Conservation (phyloP, 108 stramenopile genomes). For the Aurantiochytrium sp. region DNA sequence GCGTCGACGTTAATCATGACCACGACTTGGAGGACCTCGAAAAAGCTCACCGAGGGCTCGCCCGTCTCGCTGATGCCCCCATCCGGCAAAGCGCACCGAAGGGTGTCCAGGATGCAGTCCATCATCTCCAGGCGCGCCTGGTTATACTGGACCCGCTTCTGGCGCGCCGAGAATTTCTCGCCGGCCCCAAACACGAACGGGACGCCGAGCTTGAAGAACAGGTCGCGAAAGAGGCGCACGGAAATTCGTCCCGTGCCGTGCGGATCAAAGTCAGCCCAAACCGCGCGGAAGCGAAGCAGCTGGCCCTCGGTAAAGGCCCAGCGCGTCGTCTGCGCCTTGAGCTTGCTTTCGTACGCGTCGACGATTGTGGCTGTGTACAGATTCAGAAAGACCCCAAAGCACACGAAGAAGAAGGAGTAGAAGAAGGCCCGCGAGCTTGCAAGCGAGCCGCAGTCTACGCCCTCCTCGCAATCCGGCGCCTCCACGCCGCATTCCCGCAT, state of each 20-base stretch:
- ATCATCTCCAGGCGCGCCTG: background rate
- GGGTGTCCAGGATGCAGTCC: background rate
- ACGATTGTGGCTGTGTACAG: constrained; percentile 60
- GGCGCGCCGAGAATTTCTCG: background rate
- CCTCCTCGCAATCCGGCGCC: background rate
- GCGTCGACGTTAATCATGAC: background rate
- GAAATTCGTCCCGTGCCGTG: background rate
- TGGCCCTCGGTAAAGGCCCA: background rate
- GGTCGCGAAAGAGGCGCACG: background rate
- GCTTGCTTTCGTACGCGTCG: constrained; percentile 49
- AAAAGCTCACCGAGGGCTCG: background rate
- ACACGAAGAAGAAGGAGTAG: constrained; percentile 54
- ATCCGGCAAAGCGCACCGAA: background rate
- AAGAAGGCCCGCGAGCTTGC: constrained; percentile 39
- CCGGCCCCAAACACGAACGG: background rate
- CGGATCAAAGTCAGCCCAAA: background rate
- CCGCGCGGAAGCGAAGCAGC: background rate
- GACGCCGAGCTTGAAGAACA: background rate
- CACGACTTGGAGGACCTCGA: background rate
- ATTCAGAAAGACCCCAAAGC: constrained; percentile 54
- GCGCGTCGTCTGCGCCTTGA: constrained; percentile 39
- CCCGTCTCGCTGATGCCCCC: background rate
- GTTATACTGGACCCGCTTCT: background rate
- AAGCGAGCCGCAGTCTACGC: background rate
- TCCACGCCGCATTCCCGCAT: constrained; percentile 52